Conservation (phyloP, 176 grass and related monocot species). For the Dendrocalamus sinicus region DNA sequence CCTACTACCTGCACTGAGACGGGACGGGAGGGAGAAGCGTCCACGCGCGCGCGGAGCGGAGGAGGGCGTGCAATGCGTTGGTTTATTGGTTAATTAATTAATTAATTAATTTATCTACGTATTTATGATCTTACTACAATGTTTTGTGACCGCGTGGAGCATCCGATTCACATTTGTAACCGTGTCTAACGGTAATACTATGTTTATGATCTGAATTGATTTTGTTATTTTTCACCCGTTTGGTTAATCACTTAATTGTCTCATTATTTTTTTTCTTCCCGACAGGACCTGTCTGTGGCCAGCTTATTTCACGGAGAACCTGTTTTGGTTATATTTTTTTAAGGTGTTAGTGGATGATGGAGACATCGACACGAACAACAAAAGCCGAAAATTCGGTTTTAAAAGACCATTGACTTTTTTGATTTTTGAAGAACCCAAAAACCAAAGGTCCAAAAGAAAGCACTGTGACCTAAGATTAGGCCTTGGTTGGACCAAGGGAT, state of each 20-base stretch:
- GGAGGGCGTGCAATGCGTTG: not conserved
- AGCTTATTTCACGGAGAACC: no score
- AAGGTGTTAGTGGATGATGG: no score
- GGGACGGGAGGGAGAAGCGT: not conserved
- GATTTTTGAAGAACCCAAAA: no score
- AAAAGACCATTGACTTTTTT: no score
- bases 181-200: not conserved
- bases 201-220: slow-evolving; percentile 15
- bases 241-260: not conserved
- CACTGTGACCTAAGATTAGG: no score
- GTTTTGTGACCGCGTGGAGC: not conserved
- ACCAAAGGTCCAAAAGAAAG: no score
- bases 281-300: no score
- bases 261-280: not conserved
- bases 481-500: no score
- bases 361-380: no score
- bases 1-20: slow-evolving; percentile 70
- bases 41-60: not conserved
- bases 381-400: no score
- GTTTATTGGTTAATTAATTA: not conserved
- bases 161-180: slow-evolving; percentile 1
- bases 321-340: no score
- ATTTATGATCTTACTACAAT: not conserved
- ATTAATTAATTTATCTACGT: not conserved
- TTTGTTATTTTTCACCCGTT: not conserved